Conservation (phyloP, 768 basidiomycete species). For the Daedaleopsis nitida region DNA sequence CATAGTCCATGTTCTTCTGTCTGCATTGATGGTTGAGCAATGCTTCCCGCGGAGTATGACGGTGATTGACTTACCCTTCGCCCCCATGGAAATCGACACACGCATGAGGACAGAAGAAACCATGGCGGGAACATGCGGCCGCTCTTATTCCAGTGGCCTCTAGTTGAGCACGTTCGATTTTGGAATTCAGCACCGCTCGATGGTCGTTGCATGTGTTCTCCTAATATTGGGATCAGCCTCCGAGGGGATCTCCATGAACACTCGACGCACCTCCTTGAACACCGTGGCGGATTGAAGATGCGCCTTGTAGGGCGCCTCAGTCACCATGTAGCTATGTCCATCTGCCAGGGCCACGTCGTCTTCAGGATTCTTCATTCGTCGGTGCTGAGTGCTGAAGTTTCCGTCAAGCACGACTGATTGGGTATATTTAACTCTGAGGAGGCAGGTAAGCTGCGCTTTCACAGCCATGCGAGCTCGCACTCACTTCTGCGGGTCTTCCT, state of each 20-base stretch:
- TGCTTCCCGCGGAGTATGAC: constrained; percentile 27
- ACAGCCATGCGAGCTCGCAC: not conserved
- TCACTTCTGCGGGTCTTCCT: not conserved
- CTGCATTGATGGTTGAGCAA: not conserved
- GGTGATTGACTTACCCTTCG: constrained; percentile 30
- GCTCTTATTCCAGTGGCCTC: constrained; percentile 34
- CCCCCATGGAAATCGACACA: constrained; percentile 36
- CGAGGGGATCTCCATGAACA: not conserved
- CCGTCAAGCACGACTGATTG: not conserved
- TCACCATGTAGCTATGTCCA: constrained; percentile 32
- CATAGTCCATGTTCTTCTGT: not conserved
- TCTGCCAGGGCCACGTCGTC: constrained; percentile 30
- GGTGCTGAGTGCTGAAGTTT: constrained; percentile 1
- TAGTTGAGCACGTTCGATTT: constrained; percentile 18
- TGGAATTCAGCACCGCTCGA: not conserved
- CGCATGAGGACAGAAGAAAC: constrained; percentile 32
- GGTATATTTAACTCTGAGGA: not conserved
- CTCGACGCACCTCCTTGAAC: not conserved
- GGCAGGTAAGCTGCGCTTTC: too few relatives aligned
- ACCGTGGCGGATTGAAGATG: constrained; percentile 18
- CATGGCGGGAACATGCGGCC: constrained; percentile 33
- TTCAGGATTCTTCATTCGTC: constrained; percentile 26
- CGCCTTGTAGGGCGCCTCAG: constrained; percentile 11
- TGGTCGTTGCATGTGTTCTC: not conserved
- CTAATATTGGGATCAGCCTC: not conserved